Conservation (phyloP, 2,329 filamentous ascomycete genomes). For the Remersonia thermophila region DNA sequence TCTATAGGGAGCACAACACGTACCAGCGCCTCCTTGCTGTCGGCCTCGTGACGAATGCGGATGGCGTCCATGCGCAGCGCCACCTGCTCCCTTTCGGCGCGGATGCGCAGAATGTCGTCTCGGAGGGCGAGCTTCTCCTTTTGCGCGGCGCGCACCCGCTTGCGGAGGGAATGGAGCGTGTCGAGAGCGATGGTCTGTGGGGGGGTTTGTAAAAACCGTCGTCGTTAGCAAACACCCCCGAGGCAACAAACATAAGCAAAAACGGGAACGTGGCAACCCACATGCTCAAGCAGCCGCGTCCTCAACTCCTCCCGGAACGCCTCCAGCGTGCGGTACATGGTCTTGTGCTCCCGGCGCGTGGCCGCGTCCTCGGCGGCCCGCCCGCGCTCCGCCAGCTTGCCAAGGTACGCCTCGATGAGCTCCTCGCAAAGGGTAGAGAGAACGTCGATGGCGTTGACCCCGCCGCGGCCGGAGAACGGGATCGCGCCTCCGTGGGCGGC, state of each 20-base stretch:
- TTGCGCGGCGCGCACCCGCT: constrained; percentile 44
- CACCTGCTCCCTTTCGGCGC: constrained; percentile 48
- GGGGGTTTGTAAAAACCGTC: not conserved
- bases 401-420: constrained; percentile 39
- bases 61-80: constrained; percentile 51
- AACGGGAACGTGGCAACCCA: no score
- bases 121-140: constrained; percentile 45
- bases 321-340: constrained; percentile 44
- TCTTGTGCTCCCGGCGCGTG: constrained; percentile 40
- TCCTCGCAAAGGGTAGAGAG: constrained; percentile 50
- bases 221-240: not conserved
- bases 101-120: constrained; percentile 47
- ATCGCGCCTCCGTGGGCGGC: constrained; percentile 27
- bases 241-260: not conserved
- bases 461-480: constrained; percentile 38
- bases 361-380: constrained; percentile 31
- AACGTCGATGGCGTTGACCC: constrained; percentile 51
- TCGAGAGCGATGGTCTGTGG: constrained; percentile 46
- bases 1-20: constrained; percentile 13
- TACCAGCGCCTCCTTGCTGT: constrained; percentile 40
- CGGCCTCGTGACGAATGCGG: constrained; percentile 45
- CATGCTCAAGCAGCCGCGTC: constrained; percentile 45
- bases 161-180: constrained; percentile 43
- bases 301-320: constrained; percentile 46
- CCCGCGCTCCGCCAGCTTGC: constrained; percentile 32